Percentiles rank a stretch among this genome's conserved stretches.
phyloP scores from a whole-genome alignment of 2,329 filamentous ascomycete genomes.

The Penicillium sp. region DNA sequence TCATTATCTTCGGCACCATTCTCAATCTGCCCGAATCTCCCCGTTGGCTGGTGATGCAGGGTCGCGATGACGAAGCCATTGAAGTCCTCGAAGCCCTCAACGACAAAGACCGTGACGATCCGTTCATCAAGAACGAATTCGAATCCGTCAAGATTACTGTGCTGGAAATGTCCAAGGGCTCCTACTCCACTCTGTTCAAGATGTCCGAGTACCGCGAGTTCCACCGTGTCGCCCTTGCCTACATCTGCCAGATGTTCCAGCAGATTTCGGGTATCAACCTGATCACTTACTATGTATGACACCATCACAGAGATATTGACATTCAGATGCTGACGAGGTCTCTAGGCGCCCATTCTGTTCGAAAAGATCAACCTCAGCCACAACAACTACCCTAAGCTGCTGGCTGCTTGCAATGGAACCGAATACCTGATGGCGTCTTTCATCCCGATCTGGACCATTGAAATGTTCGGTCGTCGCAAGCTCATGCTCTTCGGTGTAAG shows the following conservation, averaged over 20 bases:
- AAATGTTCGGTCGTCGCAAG: slow-evolving; percentile 52
- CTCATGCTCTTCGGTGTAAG: slow-evolving; percentile 61
- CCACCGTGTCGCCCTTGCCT: slow-evolving; percentile 49
- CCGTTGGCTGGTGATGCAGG: slow-evolving; percentile 51
- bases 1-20: slow-evolving; percentile 45
- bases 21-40: slow-evolving; percentile 50
- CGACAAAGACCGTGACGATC: slow-evolving; percentile 38
- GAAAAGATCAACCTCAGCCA: slow-evolving; percentile 16
- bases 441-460: slow-evolving; percentile 47
- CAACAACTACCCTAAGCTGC: slow-evolving; percentile 25
- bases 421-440: slow-evolving; percentile 50
- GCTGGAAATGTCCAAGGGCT: slow-evolving; percentile 42
- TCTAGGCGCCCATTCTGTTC: slow-evolving; percentile 19
- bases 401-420: slow-evolving; percentile 50
- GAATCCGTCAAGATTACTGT: slow-evolving; percentile 47
- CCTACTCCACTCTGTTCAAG: slow-evolving; percentile 52
- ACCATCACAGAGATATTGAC: neutral
- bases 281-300: slow-evolving; percentile 36
- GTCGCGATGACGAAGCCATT: slow-evolving; percentile 48
- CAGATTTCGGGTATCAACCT: slow-evolving; percentile 40
- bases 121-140: slow-evolving; percentile 42
- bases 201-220: slow-evolving; percentile 51
- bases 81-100: slow-evolving; percentile 44
- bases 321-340: neutral
- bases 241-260: slow-evolving; percentile 51